Base-by-base conservation (phyloP, 345 rosid genomes). In the Bruguiera gymnorhiza region DNA sequence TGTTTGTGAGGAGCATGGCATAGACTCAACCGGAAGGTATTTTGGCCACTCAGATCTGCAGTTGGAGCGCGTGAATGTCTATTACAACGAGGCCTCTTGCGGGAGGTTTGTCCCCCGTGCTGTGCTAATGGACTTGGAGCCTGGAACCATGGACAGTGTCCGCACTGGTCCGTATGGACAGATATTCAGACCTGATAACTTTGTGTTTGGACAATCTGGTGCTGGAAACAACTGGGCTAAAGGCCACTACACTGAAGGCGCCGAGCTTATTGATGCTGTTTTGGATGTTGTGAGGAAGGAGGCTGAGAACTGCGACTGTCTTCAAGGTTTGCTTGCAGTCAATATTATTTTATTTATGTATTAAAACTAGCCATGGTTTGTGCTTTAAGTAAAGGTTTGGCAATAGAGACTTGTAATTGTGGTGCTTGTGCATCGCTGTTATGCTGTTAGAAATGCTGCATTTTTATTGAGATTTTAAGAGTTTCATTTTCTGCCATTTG, bases 131-230 rank as follows among this genome's bases (percentile, higher is more conserved):
- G 77, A 74, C 62, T 71, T 74, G 9, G 77, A 74, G 59, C 77
- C 77, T 43, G 77, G 77, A 62, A 74, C 77, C 34, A 74, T 74
- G 77, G 77, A 74, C 68, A 74, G 77, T 55, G 68, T 74, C 68
- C 55, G 77, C 48, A 74, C 77, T 10, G 77, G 77, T 55, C 77
- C 77, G 0, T 74, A 68, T 62, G 77, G 77, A 13, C 68, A 74
- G 58, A 74, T 74, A 15, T 74, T 74, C 32, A 68, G 77, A 32
- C 77, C 77, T 30, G 77, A 74, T 74, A 74, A 74, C 63, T 74
- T 74, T 26, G 77, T 74, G 50, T 74, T 74, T 55, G 77, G 77
- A 2, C 77, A 74, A 30, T 74, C 77, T 55, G 77, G 77, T 19
- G 77, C 77, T 43, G 77, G 77, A 62, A 74, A 74, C 37, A 74